Base-by-base conservation (phyloP, 495 filamentous ascomycete genomes). In the Amniculicola lignicola region DNA sequence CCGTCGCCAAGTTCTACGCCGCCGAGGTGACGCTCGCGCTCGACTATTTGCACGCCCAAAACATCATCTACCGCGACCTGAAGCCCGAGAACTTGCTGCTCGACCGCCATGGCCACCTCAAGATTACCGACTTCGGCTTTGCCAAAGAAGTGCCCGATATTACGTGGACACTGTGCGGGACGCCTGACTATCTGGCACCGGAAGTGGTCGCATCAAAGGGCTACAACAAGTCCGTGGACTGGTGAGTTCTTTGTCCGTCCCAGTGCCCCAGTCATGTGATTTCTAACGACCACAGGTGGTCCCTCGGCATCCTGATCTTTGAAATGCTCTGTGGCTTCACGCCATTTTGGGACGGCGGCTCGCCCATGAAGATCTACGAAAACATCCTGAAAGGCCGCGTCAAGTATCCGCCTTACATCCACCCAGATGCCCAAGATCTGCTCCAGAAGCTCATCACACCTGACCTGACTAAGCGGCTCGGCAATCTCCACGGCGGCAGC, bases 321-420 rank as follows among this genome's bases (percentile, higher is more conserved):
- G 93, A 98, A 75, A 98, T 98, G 93, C 84, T 98, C 16, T 96
- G 92, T 68, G 93, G 93, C 12, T 97, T 96, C 70, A 97, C 93
- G 12, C 93, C 93, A 2, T 98, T 98, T 74, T 98, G 91, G 90
- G 93, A 98, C 70, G 87, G 87, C 51, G 93, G 92, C 28, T 95
- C 88, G 4, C 90, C 93, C 1, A 95, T 97, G 79, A 96, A 95
- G 74, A 98, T 98, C 62, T 98, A 98, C 71, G 92, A 97, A 76
- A 98, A 98, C 69, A 97, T 98, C 63, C 77, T 97, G 48, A 87
- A 86, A 52, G 93, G 92, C 40, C 84, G 83, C 63, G 84, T 97
- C 68, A 97, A 95, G 75, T 98, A 95, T 67, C 93, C 93, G 49
- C 84, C 88, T 19, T 97, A 96, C 66, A 87, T 98, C 65, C 86